Base-by-base conservation (phyloP, 2,329 filamentous ascomycete genomes). In the Fusarium abutilonis region DNA sequence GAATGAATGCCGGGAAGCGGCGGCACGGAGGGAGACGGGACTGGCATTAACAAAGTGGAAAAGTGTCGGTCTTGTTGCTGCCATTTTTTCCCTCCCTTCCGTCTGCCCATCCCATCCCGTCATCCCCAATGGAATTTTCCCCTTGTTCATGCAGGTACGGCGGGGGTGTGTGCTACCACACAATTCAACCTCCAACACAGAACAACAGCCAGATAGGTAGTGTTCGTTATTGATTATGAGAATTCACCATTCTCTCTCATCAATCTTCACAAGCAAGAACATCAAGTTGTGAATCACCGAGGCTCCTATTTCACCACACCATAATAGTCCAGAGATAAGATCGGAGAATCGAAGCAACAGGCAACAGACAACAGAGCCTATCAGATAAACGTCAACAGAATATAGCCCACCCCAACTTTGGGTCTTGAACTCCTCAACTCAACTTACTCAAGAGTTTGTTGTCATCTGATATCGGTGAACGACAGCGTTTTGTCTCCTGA, bases 91-190 rank as follows among this genome's bases (percentile, higher is more conserved):
- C 34, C 47, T 39, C 11, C 35, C 15, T 54, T 53, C 56, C 67
- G 52, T 51, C 65, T 51, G 61, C 64, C 63, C 57, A 57, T 61
- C 64, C 63, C 57, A 57, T 66, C 60, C 67, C 68, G 59, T 60
- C 57, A 57, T 66, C 63, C 67, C 68, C 68, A 70, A 70, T 66
- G 66, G 65, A 57, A 59, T 69, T 67, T 63, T 36, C 50, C 48
- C 48, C 57, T 63, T 67, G 63, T 39, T 59, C 47, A 61, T 60
- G 52, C 44, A 56, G 36, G 11, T 26, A 67, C 60, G 56, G 59
- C 9, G 38, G 65, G 67, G 40, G 67, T 70, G 11, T 70, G 11
- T 29, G 29, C 26, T 52, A 50, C 15, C 54, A 47, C 48, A 35
- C 56, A 60, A 50, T 63, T 63, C 51, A 66, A 60, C 63, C 62